phyloP scores from a whole-genome alignment of 108 stramenopile genomes.

The Cyclotella sp. region DNA sequence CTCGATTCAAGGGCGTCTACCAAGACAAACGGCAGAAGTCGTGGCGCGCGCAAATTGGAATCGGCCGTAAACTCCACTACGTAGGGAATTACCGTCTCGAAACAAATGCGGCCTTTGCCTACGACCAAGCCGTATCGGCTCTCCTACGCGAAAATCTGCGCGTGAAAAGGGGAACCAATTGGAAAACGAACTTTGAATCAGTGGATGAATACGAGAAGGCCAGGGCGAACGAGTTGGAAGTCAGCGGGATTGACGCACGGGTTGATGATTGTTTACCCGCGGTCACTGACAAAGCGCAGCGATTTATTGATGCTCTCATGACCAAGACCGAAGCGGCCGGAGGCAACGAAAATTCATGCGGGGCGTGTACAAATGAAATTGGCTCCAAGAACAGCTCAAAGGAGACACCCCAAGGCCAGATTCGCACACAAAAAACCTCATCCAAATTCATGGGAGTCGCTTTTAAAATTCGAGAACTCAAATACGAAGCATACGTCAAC shows the following conservation, averaged over 20 bases:
- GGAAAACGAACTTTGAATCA: background rate
- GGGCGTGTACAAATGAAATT: too few relatives aligned
- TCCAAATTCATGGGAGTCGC: too few relatives aligned
- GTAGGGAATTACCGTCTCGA: background rate
- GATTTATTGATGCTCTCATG: background rate
- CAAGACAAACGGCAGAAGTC: background rate
- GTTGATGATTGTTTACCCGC: background rate
- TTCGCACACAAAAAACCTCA: too few relatives aligned
- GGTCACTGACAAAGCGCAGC: background rate
- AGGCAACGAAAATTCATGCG: too few relatives aligned
- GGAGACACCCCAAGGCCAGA: too few relatives aligned
- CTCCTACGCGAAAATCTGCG: background rate
- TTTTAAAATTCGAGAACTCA: too few relatives aligned
- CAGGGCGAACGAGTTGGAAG: background rate
- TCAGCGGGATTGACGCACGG: background rate
- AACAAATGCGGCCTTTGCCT: background rate
- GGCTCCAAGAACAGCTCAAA: too few relatives aligned
- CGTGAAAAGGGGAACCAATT: background rate
- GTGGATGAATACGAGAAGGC: background rate
- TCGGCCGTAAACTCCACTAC: background rate
- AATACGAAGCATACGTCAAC: too few relatives aligned
- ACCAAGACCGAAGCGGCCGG: too few relatives aligned
- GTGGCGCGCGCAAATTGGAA: background rate
- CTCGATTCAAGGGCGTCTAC: background rate
- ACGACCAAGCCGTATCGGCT: background rate